Percentiles rank a stretch among this genome's conserved stretches.
These are phyloP conservation scores for Pythium coloratum DNA, from an alignment of 352 stramenopile species.

Conservation along the genomic window DNA sequence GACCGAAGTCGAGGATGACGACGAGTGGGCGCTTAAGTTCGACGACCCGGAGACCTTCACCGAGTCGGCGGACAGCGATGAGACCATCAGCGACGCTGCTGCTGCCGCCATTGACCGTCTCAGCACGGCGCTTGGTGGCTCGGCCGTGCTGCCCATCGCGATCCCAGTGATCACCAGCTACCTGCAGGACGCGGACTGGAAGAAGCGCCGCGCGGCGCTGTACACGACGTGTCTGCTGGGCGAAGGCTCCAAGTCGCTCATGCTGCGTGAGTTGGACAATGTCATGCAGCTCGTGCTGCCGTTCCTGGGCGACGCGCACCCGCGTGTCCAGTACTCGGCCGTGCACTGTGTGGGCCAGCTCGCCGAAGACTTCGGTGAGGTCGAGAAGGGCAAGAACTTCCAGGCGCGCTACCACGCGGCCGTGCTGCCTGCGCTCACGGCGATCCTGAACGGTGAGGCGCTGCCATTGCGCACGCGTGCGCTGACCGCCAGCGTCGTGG, in stretches of 20 bases:
- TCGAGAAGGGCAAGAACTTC: constrained; percentile 89
- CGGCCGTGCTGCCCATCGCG: constrained; percentile 69
- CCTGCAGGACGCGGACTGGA: constrained; percentile 63
- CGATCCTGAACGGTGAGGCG: constrained; percentile 62
- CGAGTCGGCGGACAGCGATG: constrained; percentile 59
- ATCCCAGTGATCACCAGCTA: constrained; percentile 76
- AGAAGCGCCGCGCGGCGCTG: constrained; percentile 74
- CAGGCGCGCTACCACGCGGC: constrained; percentile 73
- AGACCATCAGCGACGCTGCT: constrained; percentile 69
- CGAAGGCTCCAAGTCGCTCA: constrained; percentile 75
- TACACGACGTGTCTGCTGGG: constrained; percentile 78
- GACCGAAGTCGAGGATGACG: constrained; percentile 79
- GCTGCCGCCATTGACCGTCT: constrained; percentile 79
- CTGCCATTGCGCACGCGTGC: constrained; percentile 67
- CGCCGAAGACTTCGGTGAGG: constrained; percentile 79
- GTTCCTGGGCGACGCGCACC: constrained; percentile 68
- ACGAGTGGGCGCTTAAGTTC: constrained; percentile 68
- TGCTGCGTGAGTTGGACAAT: constrained; percentile 80
- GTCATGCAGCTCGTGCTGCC: constrained; percentile 67
- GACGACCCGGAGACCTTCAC: constrained; percentile 81
- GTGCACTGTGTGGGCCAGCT: constrained; percentile 84
- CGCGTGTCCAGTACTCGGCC: constrained; percentile 80
- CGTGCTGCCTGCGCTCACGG: constrained; percentile 68
- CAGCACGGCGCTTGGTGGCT: constrained; percentile 66
- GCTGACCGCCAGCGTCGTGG: constrained; percentile 72